phyloP scores from a whole-genome alignment of 2,329 filamentous ascomycete species.

The Fusarium sp. region DNA sequence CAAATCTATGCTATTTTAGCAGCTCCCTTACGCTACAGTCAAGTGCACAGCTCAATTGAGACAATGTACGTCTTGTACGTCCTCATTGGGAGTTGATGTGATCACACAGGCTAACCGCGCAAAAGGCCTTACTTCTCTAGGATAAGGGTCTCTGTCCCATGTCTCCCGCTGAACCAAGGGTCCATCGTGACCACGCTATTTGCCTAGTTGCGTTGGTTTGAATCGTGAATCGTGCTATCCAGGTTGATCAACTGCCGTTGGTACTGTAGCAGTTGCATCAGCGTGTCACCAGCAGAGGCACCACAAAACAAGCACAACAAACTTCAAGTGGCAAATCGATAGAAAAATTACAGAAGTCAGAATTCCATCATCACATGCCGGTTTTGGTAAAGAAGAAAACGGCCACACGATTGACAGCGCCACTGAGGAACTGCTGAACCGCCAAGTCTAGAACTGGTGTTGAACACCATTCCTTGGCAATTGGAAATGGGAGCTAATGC shows the following conservation, averaged over 20 bases:
- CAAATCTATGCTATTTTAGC: neutral
- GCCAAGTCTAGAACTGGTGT: conserved; percentile 19
- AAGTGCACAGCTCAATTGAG: neutral
- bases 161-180: neutral
- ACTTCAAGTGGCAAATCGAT: conserved; percentile 7
- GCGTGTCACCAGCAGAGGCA: neutral
- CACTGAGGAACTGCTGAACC: conserved; percentile 24
- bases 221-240: neutral
- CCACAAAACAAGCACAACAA: neutral
- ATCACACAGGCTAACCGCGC: neutral
- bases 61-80: neutral
- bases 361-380: conserved; percentile 5
- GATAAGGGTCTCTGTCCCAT: neutral
- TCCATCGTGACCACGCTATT: conserved; percentile 7
- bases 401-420: conserved; percentile 5
- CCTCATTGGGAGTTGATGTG: neutral
- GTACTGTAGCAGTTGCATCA: neutral
- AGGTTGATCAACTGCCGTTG: conserved; percentile 2
- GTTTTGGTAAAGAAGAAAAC: conserved; percentile 14
- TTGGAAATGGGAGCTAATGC: conserved; percentile 26
- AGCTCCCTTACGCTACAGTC: neutral
- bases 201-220: neutral
- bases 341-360: neutral
- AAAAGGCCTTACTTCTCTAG: neutral
- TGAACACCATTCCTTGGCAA: conserved; percentile 24